A percentile compares a stretch with the other conserved stretches of the same genome.
phyloP scores from a whole-genome alignment of 2,329 filamentous ascomycete genomes.

The Curvularia spicifera region DNA sequence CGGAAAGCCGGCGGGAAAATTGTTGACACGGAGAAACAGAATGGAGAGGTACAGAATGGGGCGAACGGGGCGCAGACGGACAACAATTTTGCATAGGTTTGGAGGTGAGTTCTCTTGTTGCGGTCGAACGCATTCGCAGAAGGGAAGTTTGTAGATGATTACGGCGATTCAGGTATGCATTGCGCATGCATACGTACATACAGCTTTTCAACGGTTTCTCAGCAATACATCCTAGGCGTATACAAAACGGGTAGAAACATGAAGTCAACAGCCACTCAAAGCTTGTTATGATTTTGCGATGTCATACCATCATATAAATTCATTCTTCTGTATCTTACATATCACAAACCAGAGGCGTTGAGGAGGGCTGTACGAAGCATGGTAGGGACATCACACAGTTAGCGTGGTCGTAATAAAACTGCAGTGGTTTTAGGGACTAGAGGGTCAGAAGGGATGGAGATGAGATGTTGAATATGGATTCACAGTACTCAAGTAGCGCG shows the following conservation, averaged over 20 bases:
- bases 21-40: slow-evolving; percentile 5
- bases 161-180: not conserved
- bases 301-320: too few relatives aligned
- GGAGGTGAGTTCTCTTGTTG: not conserved
- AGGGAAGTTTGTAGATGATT: not conserved
- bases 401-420: too few relatives aligned
- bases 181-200: not conserved
- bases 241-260: too few relatives aligned
- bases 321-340: too few relatives aligned
- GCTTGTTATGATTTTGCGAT: too few relatives aligned
- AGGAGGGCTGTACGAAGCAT: too few relatives aligned
- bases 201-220: too few relatives aligned
- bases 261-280: too few relatives aligned
- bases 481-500: not conserved
- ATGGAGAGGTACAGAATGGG: not conserved
- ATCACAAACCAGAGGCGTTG: too few relatives aligned
- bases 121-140: not conserved
- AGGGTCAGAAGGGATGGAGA: not conserved
- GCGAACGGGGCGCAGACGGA: slow-evolving; percentile 8
- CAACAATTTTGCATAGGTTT: slow-evolving; percentile 20
- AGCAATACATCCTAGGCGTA: too few relatives aligned
- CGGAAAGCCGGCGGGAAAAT: slow-evolving; percentile 26
- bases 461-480: not conserved
- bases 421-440: too few relatives aligned
- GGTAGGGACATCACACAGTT: too few relatives aligned